These are phyloP conservation scores for Pichiaceae sp. DNA, from an alignment of 1,139 yeast species.

Conservation along the genomic window DNA sequence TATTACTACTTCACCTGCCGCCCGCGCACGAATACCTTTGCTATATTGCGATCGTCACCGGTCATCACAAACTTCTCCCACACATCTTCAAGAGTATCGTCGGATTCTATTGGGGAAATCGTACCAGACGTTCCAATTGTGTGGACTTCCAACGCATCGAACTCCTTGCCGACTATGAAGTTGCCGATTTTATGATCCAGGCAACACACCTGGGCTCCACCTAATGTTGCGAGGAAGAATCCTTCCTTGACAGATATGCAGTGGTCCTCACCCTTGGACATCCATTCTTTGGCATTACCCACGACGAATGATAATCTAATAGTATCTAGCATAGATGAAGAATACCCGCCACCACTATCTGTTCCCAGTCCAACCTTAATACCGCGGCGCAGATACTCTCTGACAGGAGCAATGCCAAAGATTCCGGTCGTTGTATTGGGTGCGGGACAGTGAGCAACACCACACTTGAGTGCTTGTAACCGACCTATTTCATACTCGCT, in stretches of 20 bases:
- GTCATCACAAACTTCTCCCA: too few relatives aligned
- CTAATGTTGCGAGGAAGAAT: conserved; percentile 74
- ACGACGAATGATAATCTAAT: conserved; percentile 70
- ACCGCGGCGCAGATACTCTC: conserved; percentile 55
- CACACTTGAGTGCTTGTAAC: conserved; percentile 47
- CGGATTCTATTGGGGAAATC: too few relatives aligned
- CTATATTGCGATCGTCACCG: too few relatives aligned
- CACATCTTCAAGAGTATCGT: too few relatives aligned
- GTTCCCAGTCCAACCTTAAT: conserved; percentile 84
- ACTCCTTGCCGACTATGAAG: conserved; percentile 67
- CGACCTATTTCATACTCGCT: conserved; percentile 53
- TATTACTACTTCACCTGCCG: too few relatives aligned
- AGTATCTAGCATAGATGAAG: conserved; percentile 78
- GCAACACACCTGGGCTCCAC: conserved; percentile 79
- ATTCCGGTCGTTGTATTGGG: conserved; percentile 79
- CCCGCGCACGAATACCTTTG: too few relatives aligned
- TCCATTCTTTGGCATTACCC: conserved; percentile 51
- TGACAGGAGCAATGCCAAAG: conserved; percentile 84
- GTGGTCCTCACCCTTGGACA: conserved; percentile 31
- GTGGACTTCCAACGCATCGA: conserved; percentile 87
- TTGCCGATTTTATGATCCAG: conserved; percentile 54
- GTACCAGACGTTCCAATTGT: too few relatives aligned
- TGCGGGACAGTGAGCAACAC: conserved; percentile 90
- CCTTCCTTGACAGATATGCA: conserved; percentile 65
- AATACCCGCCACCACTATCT: conserved; percentile 88